These are phyloP conservation scores for Harrya chromipes DNA, from an alignment of 768 basidiomycete species.

Conservation along the genomic window DNA sequence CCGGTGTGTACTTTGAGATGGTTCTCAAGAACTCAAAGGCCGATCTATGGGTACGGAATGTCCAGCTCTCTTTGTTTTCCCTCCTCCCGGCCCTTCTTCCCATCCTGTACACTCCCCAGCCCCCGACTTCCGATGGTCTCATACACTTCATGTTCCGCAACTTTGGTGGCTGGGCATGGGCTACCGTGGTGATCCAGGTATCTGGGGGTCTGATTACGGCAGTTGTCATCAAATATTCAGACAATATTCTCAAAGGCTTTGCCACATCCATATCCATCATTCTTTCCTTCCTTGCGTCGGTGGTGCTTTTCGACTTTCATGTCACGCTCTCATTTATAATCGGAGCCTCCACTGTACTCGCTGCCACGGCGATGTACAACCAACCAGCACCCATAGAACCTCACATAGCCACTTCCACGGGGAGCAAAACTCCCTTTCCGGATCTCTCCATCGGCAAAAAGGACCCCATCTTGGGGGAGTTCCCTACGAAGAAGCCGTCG, in stretches of 20 bases:
- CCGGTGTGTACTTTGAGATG: constrained; percentile 94
- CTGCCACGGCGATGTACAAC: constrained; percentile 95
- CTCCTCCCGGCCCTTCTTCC: constrained; percentile 86
- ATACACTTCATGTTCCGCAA: constrained; percentile 68
- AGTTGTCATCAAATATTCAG: constrained; percentile 94
- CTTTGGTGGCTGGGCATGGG: constrained; percentile 95
- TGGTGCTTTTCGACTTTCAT: constrained; percentile 84
- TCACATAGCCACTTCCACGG: constrained; percentile 31
- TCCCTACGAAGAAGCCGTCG: constrained; percentile 44
- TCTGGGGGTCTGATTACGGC: constrained; percentile 93
- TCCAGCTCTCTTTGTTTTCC: constrained; percentile 86
- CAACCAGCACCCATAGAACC: constrained; percentile 49
- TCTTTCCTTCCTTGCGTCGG: constrained; percentile 90
- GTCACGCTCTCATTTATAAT: constrained; percentile 87
- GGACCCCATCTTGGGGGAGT: constrained; percentile 61
- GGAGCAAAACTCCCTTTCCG: constrained; percentile 36
- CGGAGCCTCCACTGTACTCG: constrained; percentile 81
- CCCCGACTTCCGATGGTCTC: constrained; percentile 45
- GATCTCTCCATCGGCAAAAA: constrained; percentile 45
- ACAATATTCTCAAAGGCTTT: constrained; percentile 96
- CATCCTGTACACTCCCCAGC: constrained; percentile 55
- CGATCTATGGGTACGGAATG: constrained; percentile 89
- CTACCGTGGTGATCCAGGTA: constrained; percentile 86
- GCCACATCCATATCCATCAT: constrained; percentile 94
- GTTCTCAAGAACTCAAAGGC: constrained; percentile 80